Evolutionary conservation across 2,329 filamentous ascomycete genomes (phyloP).

Genomic region (Clarireedia monteithiana): DNA sequence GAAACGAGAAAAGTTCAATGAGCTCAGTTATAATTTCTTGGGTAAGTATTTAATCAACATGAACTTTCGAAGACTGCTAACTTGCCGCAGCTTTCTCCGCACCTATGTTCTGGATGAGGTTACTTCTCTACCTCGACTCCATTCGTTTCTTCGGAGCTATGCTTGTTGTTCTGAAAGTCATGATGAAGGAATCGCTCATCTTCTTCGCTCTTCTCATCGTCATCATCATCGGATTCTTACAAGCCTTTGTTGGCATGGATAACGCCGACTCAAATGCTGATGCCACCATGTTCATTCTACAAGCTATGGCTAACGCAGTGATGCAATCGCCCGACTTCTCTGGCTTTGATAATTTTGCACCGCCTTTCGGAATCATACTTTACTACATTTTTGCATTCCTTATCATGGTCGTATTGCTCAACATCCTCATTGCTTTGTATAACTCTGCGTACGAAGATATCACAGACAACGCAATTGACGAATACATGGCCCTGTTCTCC

Average conservation of each 20-base stretch:
- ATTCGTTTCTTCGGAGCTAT: conserved; percentile 96
- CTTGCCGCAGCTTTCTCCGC: conserved; percentile 62
- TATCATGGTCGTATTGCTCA: conserved; percentile 88
- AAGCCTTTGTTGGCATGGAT: conserved; percentile 90
- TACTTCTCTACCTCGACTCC: conserved; percentile 87
- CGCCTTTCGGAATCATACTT: conserved; percentile 86
- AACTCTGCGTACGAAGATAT: conserved; percentile 90
- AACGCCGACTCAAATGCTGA: conserved; percentile 63
- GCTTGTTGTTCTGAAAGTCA: conserved; percentile 91
- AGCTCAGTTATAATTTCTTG: conserved; percentile 86
- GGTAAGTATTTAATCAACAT: conserved; percentile 13
- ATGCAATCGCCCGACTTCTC: conserved; percentile 88
- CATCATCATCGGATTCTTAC: conserved; percentile 79
- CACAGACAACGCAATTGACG: conserved; percentile 78
- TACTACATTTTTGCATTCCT: conserved; percentile 98
- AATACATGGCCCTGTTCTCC: conserved; percentile 87
- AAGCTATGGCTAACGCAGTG: conserved; percentile 80
- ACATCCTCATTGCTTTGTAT: conserved; percentile 94
- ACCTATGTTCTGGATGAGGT: conserved; percentile 93
- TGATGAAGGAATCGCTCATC: conserved; percentile 91
- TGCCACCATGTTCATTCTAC: conserved; percentile 66
- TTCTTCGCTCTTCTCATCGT: conserved; percentile 89
- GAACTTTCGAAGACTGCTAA: conserved; percentile 10
- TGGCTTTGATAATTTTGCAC: conserved; percentile 83
- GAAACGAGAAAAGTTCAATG: conserved; percentile 58